Percentiles rank a stretch among this genome's conserved stretches.
These are phyloP conservation scores for Fusarium miscanthi DNA, from an alignment of 2,329 filamentous ascomycete genomes.

Conservation along the genomic window DNA sequence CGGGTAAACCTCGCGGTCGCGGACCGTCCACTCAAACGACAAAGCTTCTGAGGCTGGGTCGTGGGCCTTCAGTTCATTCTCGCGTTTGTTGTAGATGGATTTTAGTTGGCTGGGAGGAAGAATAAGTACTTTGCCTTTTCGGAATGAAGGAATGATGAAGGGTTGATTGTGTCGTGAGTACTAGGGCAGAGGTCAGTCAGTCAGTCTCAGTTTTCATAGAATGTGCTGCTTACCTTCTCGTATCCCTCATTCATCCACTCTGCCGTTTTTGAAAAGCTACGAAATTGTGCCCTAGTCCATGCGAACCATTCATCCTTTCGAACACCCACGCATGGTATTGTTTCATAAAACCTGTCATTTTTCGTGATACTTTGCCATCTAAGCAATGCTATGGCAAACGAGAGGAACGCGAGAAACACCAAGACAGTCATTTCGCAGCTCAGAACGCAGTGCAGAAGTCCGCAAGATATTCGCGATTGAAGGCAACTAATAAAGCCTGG, in stretches of 20 bases:
- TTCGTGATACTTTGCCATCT: neutral
- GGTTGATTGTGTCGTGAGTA: neutral
- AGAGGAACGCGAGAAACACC: rapidly evolving
- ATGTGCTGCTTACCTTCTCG: neutral
- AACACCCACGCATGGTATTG: neutral
- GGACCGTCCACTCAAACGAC: neutral
- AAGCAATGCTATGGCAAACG: neutral
- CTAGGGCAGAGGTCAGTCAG: neutral
- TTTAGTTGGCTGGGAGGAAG: neutral
- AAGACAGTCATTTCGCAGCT: neutral
- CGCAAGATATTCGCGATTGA: neutral
- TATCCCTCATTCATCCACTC: conserved; percentile 1
- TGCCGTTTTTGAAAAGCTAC: conserved; percentile 2
- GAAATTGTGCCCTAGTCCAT: neutral
- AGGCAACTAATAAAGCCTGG: no score
- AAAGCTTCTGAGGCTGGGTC: neutral
- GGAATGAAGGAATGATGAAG: neutral
- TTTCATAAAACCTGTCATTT: neutral
- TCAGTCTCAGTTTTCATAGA: no score
- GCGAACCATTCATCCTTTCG: neutral
- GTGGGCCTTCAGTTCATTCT: neutral
- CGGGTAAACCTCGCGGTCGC: neutral
- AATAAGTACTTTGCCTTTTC: neutral
- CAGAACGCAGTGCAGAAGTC: neutral
- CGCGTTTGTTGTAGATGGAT: neutral